Percentiles rank a stretch among this genome's conserved stretches.
Conservation (phyloP, 2,329 filamentous ascomycete species). For the Penicillium olsonii region DNA sequence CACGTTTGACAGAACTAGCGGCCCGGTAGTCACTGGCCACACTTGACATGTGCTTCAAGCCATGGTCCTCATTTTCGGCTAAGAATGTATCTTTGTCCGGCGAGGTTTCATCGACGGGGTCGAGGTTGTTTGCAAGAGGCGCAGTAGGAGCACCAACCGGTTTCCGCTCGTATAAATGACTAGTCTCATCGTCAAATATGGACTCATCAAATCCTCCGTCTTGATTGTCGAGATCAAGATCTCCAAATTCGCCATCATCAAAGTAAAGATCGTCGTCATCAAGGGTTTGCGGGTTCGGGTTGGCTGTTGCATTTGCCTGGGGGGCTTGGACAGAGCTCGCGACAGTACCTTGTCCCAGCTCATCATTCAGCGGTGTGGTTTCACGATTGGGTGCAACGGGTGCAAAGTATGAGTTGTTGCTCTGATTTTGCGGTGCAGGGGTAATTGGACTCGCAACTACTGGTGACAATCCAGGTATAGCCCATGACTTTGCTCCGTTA, state of each 20-base stretch:
- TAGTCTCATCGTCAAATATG: conserved; percentile 50
- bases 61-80: conserved; percentile 14
- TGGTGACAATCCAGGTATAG: conserved; percentile 38
- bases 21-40: conserved; percentile 36
- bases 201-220: conserved; percentile 49
- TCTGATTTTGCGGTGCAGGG: conserved; percentile 22
- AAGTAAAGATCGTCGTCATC: conserved; percentile 47
- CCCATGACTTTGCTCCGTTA: conserved; percentile 32
- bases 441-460: conserved; percentile 37
- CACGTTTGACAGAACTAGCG: conserved; percentile 21
- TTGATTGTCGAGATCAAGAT: conserved; percentile 35
- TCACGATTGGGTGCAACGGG: background rate
- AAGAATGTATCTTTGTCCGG: conserved; percentile 17
- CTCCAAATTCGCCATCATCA: conserved; percentile 50
- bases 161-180: conserved; percentile 46
- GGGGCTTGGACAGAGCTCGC: background rate
- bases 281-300: conserved; percentile 11
- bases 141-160: conserved; percentile 18
- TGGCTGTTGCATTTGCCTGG: background rate
- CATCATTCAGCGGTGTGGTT: background rate
- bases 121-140: conserved; percentile 7
- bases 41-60: conserved; percentile 37
- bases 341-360: background rate
- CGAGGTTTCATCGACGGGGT: conserved; percentile 6
- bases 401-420: background rate